Base-by-base conservation (phyloP, 2,329 filamentous ascomycete genomes). In the Diaporthe vaccinii region DNA sequence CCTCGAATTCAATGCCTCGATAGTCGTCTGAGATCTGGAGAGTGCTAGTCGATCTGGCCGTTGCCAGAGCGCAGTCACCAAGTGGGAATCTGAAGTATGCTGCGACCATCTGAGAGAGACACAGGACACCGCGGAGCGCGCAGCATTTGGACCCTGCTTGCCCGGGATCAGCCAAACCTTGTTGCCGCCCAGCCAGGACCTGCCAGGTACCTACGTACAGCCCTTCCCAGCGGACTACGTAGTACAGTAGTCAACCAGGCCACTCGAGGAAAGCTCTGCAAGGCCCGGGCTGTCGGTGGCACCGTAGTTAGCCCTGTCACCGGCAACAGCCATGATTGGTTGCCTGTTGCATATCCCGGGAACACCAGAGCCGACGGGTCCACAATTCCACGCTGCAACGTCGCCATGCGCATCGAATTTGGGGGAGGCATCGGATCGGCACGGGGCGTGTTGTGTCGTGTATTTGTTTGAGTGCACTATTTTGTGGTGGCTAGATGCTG, bases 331-430 rank as follows among this genome's bases (percentile, higher is more conserved):
- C 34, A 25, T 69, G 65, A 69, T 69, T 69, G 65, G 65, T 28
- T 22, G 34, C 4, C n/a, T 4, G 49, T 2, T 7, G 15, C 9
- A 39, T 1, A n/a, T 34, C 65, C 65, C 34, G 36, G 34, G 9
- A 69, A 14, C 65, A 55, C 10, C 34, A 41, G 17, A 69, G n/a
- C 65, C 34, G 49, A 41, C 49, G 49, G 49, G 49, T 22, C 49
- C 65, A 69, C 22, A 69, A 31, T 69, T 55, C 65, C 65, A 69
- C 14, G 34, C 34, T 55, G 65, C 65, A 69, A 69, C 49, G 4
- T 69, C 15, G 65, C 65, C 65, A 55, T 41, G 65, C 46, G 34
- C 65, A 69, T 69, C 65, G 65, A 9, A 28, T 69, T 41, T 69
- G 34, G 34, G 49, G 36, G 49, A 69, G 46, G 65, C 65, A 69